A percentile compares a stretch with the other conserved stretches of the same genome.
Evolutionary conservation across 202 grass and related monocot genomes (phyloP).

Genomic region (Saccharum hybrid): DNA sequence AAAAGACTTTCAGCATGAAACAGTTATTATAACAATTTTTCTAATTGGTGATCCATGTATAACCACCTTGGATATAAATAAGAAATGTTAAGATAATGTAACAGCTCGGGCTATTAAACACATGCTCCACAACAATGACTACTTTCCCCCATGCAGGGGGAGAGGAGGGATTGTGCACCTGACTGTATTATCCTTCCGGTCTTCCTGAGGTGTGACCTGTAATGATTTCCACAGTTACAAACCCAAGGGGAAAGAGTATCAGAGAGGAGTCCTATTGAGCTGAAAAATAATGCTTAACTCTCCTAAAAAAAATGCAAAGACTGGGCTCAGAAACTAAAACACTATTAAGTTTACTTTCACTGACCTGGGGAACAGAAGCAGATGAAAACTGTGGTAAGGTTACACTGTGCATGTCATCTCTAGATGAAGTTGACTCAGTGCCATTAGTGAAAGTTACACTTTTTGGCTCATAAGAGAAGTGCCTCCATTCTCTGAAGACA

Average conservation of each 20-base stretch:
- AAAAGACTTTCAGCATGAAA: constrained; percentile 17
- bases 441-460: constrained; percentile 52
- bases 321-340: constrained; percentile 9
- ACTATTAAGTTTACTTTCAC: constrained; percentile 28
- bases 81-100: constrained; percentile 22
- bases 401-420: constrained; percentile 47
- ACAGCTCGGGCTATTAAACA: constrained; percentile 8
- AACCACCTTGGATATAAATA: constrained; percentile 12
- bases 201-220: constrained; percentile 44
- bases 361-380: constrained; percentile 75
- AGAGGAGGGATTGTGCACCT: constrained; percentile 22
- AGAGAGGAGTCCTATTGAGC: constrained; percentile 6
- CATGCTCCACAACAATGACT: constrained; percentile 19
- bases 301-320: constrained; percentile 15
- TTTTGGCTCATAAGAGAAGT: constrained; percentile 86
- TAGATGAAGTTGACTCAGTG: constrained; percentile 39
- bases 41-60: constrained; percentile 8
- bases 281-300: constrained; percentile 34
- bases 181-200: constrained; percentile 31
- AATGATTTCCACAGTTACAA: constrained; percentile 39
- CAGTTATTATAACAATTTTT: not conserved
- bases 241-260: constrained; percentile 32
- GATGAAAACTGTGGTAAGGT: constrained; percentile 83
- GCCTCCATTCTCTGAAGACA: constrained; percentile 79
- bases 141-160: not conserved